Percentiles rank a stretch among this genome's conserved stretches.
These are phyloP conservation scores for Morella rubra DNA, from an alignment of 306 rosid species.

Conservation along the genomic window DNA sequence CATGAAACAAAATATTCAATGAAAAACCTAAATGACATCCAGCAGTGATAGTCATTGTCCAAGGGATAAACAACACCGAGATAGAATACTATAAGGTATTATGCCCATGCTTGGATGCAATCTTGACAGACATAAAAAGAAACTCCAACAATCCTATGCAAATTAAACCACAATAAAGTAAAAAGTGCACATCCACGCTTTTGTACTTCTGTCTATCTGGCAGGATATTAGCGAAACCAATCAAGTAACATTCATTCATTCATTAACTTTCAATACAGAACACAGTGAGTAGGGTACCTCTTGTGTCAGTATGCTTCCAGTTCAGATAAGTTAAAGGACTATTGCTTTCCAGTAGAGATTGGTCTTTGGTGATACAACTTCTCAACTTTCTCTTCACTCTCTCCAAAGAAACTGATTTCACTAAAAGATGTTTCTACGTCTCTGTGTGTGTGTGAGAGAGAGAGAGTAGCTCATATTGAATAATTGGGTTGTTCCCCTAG, in stretches of 20 bases:
- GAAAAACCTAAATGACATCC: neutral
- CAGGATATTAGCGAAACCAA: neutral
- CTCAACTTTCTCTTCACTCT: neutral
- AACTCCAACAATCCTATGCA: neutral
- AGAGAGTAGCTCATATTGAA: neutral
- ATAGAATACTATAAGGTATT: neutral
- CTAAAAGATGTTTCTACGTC: neutral
- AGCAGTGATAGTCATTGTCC: neutral
- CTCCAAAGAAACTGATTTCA: neutral
- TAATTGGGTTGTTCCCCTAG: neutral
- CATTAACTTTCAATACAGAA: no score
- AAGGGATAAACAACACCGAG: neutral
- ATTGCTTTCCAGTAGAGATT: neutral
- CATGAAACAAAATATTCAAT: constrained; percentile 23
- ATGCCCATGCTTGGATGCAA: neutral
- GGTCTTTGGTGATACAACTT: neutral
- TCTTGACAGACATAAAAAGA: neutral
- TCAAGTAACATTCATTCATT: neutral
- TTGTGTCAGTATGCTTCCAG: neutral
- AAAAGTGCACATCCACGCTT: neutral
- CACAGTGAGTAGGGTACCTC: no score
- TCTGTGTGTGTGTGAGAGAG: neutral
- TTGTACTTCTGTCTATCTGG: neutral
- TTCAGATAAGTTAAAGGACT: neutral
- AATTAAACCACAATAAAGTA: neutral